Evolutionary conservation across 2,329 filamentous ascomycete genomes (phyloP).

Genomic region (Fusarium fujikuroi): DNA sequence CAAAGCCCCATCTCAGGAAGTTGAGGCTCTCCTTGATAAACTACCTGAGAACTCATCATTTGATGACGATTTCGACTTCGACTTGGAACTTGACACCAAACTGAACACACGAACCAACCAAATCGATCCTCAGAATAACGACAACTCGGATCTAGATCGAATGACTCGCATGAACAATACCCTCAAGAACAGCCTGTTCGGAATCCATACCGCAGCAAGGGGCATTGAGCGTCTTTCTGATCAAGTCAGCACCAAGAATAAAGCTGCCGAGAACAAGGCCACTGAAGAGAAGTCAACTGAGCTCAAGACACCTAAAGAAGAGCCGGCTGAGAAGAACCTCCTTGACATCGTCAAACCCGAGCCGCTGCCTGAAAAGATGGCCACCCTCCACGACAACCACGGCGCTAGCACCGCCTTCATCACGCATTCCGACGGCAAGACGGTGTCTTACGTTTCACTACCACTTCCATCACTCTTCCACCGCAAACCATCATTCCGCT

Average conservation of each 20-base stretch:
- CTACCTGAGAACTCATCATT: slow-evolving; percentile 37
- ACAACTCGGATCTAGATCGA: slow-evolving; percentile 54
- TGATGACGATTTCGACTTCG: slow-evolving; percentile 42
- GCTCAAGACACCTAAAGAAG: slow-evolving; percentile 6
- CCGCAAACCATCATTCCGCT: slow-evolving; percentile 55
- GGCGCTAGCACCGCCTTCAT: slow-evolving; percentile 31
- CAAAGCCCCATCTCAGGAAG: slow-evolving; percentile 43
- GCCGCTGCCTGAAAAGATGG: slow-evolving; percentile 26
- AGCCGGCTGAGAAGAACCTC: slow-evolving; percentile 14
- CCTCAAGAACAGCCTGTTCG: slow-evolving; percentile 61
- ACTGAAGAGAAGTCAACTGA: slow-evolving; percentile 4
- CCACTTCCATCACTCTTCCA: slow-evolving; percentile 60
- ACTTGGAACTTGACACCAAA: slow-evolving; percentile 42
- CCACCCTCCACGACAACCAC: slow-evolving; percentile 16
- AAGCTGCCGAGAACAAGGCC: slow-evolving; percentile 19
- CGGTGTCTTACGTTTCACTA: slow-evolving; percentile 54
- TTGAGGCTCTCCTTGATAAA: slow-evolving; percentile 43
- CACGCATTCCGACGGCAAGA: slow-evolving; percentile 6
- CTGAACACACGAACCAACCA: slow-evolving; percentile 41
- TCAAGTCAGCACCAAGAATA: slow-evolving; percentile 56
- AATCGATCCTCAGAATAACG: slow-evolving; percentile 36
- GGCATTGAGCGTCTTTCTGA: slow-evolving; percentile 69
- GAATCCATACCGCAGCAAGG: slow-evolving; percentile 65
- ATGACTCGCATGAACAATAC: slow-evolving; percentile 63
- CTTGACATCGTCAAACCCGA: slow-evolving; percentile 8